Percentiles rank a stretch among this genome's conserved stretches.
These are phyloP conservation scores for Zizania palustris DNA, from an alignment of 202 grass and related monocot genomes.

Conservation along the genomic window DNA sequence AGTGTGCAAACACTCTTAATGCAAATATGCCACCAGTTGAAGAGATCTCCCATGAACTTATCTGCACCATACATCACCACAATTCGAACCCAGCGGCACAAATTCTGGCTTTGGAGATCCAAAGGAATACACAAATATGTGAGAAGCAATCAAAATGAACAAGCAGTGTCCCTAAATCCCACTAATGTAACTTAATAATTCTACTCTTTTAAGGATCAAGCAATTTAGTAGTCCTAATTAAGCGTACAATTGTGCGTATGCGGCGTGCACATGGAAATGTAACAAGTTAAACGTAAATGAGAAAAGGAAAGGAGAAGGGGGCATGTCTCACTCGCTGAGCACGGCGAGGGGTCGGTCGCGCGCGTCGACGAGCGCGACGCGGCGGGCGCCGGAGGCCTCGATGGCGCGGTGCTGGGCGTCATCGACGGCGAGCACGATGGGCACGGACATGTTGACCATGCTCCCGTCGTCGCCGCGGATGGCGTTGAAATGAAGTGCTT, in stretches of 20 bases:
- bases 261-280: no score
- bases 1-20: neutral
- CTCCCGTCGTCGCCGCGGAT: constrained; percentile 74
- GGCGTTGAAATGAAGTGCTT: constrained; percentile 99
- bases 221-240: neutral
- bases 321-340: constrained; percentile 69
- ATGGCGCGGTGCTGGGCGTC: constrained; percentile 72
- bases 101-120: neutral
- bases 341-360: constrained; percentile 63
- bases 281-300: neutral
- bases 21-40: neutral
- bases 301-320: neutral
- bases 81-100: constrained; percentile 23
- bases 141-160: neutral
- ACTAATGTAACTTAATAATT: neutral
- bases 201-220: neutral
- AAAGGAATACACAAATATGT: neutral
- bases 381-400: constrained; percentile 45
- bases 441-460: constrained; percentile 95
- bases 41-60: neutral
- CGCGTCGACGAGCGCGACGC: constrained; percentile 74
- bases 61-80: neutral
- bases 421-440: constrained; percentile 92
- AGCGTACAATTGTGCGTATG: neutral
- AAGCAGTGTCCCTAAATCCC: neutral